Percentiles rank a stretch among this genome's conserved stretches.
Evolutionary conservation across 768 basidiomycete species (phyloP).

Genomic region (Suillus lakei): DNA sequence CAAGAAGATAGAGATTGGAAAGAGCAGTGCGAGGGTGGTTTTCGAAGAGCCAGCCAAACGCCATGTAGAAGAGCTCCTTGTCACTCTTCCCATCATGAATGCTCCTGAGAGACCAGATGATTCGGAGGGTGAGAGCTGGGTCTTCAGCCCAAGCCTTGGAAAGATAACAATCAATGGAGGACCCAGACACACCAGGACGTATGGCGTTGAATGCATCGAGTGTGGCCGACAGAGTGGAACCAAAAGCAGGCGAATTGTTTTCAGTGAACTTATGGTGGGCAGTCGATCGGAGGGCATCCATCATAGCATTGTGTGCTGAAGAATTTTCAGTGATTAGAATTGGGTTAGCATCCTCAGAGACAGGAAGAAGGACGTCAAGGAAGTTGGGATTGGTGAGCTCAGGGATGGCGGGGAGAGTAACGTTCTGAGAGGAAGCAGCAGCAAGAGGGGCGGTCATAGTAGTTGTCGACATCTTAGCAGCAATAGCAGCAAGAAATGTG

Average conservation of each 20-base stretch:
- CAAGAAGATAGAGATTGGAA: constrained; percentile 56
- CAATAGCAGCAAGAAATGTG: not conserved
- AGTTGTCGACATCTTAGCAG: constrained; percentile 8
- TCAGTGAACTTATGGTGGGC: constrained; percentile 51
- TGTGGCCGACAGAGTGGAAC: constrained; percentile 53
- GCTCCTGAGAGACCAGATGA: constrained; percentile 72
- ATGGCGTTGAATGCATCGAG: constrained; percentile 64
- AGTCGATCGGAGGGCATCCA: constrained; percentile 52
- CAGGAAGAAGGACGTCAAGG: constrained; percentile 60
- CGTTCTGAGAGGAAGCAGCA: constrained; percentile 43
- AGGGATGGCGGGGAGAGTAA: constrained; percentile 58
- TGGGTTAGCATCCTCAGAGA: not conserved
- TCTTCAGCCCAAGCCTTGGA: constrained; percentile 62
- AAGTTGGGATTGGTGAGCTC: constrained; percentile 63
- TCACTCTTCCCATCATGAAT: constrained; percentile 74
- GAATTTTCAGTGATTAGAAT: constrained; percentile 2
- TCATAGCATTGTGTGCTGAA: constrained; percentile 50
- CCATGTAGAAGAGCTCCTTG: constrained; percentile 65
- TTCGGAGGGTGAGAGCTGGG: constrained; percentile 56
- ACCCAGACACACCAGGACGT: constrained; percentile 24
- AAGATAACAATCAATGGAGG: constrained; percentile 41
- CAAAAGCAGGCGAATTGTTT: constrained; percentile 56
- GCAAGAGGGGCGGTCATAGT: constrained; percentile 12
- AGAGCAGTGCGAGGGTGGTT: constrained; percentile 75
- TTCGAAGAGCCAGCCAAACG: constrained; percentile 71